phyloP scores from a whole-genome alignment of 495 filamentous ascomycete genomes.

The Trichoderma parareesei region DNA sequence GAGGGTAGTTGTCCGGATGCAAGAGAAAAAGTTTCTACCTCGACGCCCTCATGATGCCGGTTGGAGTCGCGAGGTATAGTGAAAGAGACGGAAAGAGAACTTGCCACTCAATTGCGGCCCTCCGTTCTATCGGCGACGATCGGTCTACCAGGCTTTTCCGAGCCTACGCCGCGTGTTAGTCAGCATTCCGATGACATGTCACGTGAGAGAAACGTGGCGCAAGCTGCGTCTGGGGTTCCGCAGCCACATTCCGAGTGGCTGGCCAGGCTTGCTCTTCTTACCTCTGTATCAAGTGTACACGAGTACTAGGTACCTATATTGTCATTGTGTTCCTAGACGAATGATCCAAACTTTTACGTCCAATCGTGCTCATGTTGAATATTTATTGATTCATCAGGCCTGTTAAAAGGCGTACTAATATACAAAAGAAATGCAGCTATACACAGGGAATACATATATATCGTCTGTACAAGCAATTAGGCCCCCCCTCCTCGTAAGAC shows the following conservation, averaged over 20 bases:
- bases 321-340: no score
- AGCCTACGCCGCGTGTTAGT: slow-evolving; percentile 1
- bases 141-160: background rate
- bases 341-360: no score
- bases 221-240: background rate
- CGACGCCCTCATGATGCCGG: background rate
- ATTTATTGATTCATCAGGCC: no score
- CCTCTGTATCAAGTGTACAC: no score
- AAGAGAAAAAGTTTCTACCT: background rate
- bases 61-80: background rate
- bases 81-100: background rate
- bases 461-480: no score
- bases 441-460: no score
- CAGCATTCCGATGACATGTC: background rate
- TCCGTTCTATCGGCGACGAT: background rate
- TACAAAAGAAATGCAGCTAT: no score
- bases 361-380: no score
- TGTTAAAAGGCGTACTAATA: no score
- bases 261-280: no score
- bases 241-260: background rate
- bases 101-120: slow-evolving; percentile 6
- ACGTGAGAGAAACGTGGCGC: background rate
- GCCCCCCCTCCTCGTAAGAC: no score
- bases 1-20: background rate
- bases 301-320: no score